phyloP scores from a whole-genome alignment of 371 early-diverging fungal genomes.

The Lichtheimia ornata region DNA sequence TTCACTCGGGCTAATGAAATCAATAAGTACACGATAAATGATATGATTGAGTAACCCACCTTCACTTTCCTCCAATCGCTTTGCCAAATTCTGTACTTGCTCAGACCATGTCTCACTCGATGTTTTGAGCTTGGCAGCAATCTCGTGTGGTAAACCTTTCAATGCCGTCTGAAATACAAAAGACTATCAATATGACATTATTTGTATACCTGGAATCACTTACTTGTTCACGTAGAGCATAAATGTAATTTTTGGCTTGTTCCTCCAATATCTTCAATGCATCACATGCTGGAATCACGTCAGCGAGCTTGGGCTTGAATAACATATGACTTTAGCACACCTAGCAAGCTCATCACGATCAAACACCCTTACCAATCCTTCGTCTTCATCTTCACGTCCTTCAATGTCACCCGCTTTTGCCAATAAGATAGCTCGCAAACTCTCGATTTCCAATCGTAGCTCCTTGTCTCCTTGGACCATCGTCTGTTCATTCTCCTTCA shows the following conservation, averaged over 20 bases:
- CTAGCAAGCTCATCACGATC: no score
- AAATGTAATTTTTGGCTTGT: slow-evolving; percentile 37
- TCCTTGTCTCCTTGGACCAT: slow-evolving; percentile 31
- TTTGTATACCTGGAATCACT: not conserved
- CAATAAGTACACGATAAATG: not conserved
- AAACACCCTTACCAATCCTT: not conserved
- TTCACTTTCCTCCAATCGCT: slow-evolving; percentile 32
- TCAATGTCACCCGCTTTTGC: slow-evolving; percentile 41
- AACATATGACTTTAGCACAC: not conserved
- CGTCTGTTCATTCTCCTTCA: slow-evolving; percentile 32
- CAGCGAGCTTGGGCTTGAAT: slow-evolving; percentile 4
- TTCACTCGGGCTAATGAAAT: slow-evolving; percentile 15
- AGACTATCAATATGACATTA: no score
- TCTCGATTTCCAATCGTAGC: slow-evolving; percentile 40
- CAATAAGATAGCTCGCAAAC: slow-evolving; percentile 42
- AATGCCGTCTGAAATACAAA: slow-evolving; percentile 14
- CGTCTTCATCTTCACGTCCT: slow-evolving; percentile 13
- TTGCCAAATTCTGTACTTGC: slow-evolving; percentile 24
- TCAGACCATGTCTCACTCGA: slow-evolving; percentile 38
- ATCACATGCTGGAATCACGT: slow-evolving; percentile 24
- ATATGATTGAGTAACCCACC: slow-evolving; percentile 14
- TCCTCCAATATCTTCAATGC: slow-evolving; percentile 38
- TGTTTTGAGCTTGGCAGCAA: slow-evolving; percentile 37
- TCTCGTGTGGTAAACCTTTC: slow-evolving; percentile 34
- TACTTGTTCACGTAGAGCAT: slow-evolving; percentile 31